phyloP scores from a whole-genome alignment of 208 protist genomes.

The Wallacemonas sp. region DNA sequence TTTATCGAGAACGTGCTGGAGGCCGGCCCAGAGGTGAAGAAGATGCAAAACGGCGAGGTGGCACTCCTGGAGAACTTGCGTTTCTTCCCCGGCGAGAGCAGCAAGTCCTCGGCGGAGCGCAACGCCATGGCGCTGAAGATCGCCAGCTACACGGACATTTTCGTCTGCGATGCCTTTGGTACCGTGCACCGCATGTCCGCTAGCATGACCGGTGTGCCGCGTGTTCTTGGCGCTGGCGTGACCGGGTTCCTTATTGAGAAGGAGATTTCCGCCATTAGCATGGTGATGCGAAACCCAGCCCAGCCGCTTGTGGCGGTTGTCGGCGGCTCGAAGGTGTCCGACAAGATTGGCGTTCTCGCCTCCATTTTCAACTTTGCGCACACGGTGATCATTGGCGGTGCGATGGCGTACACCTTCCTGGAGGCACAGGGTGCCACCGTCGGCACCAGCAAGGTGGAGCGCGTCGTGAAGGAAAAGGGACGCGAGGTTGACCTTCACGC shows the following conservation, averaged over 20 bases:
- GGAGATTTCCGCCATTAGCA: slow-evolving; percentile 98
- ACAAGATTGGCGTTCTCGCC: slow-evolving; percentile 99
- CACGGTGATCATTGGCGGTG: slow-evolving; percentile 99
- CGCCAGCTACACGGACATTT: slow-evolving; percentile 96
- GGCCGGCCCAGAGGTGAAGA: slow-evolving; percentile 53
- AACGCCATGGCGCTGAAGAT: slow-evolving; percentile 90
- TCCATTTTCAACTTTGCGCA: slow-evolving; percentile 98
- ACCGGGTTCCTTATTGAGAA: slow-evolving; percentile 99
- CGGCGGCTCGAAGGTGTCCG: slow-evolving; percentile 97
- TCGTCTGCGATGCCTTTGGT: slow-evolving; percentile 99
- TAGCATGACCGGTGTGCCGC: slow-evolving; percentile 92
- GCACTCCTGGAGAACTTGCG: slow-evolving; percentile 99
- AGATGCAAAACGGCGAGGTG: slow-evolving; percentile 90
- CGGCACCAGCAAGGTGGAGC: slow-evolving; percentile 97
- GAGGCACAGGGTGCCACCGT: slow-evolving; percentile 88
- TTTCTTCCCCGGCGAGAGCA: slow-evolving; percentile 99
- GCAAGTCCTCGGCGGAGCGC: slow-evolving; percentile 73
- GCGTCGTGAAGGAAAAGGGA: slow-evolving; percentile 78
- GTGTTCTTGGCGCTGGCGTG: slow-evolving; percentile 91
- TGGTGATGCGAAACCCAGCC: slow-evolving; percentile 89
- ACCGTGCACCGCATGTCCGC: slow-evolving; percentile 99
- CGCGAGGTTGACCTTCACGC: slow-evolving; percentile 80
- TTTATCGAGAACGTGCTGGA: slow-evolving; percentile 65
- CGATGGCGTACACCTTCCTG: slow-evolving; percentile 99
- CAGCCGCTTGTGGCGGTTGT: slow-evolving; percentile 96